phyloP scores from a whole-genome alignment of 2,329 filamentous ascomycete genomes.

The Orbilia brochopaga region DNA sequence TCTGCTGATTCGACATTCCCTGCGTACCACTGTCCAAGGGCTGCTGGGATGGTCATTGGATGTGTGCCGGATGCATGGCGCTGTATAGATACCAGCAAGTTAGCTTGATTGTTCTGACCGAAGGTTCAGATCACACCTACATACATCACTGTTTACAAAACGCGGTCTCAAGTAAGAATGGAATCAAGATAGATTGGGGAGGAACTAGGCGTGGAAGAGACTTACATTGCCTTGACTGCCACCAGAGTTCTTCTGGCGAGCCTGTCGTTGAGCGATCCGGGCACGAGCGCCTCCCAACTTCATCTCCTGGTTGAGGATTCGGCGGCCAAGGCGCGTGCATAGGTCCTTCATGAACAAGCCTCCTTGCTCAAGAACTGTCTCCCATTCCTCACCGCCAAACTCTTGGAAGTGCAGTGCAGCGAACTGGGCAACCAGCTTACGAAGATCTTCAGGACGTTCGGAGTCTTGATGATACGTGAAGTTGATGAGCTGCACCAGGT shows the following conservation, averaged over 20 bases:
- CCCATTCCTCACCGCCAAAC: conserved; percentile 14
- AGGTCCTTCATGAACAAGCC: conserved; percentile 33
- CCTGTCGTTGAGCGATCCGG: conserved; percentile 3
- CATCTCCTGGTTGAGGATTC: conserved; percentile 13
- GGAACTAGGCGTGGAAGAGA: too few species aligned
- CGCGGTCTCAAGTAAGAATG: too few species aligned
- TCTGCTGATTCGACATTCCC: too few species aligned
- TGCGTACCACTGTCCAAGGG: too few species aligned
- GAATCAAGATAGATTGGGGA: too few species aligned
- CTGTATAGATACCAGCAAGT: too few species aligned
- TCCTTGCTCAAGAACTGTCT: conserved; percentile 19
- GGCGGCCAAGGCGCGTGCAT: conserved; percentile 6
- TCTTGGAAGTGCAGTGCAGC: conserved; percentile 24
- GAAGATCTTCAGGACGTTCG: conserved; percentile 16
- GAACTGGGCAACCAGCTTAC: conserved; percentile 34
- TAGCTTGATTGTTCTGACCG: too few species aligned
- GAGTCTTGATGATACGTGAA: conserved; percentile 11
- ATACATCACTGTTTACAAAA: too few species aligned
- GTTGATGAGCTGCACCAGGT: conserved; percentile 21
- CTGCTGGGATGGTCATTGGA: too few species aligned
- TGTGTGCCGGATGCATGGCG: too few species aligned
- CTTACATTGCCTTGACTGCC: too few species aligned
- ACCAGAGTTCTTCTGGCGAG: background rate
- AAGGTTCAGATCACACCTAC: too few species aligned
- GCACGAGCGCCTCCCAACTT: background rate